Conservation (phyloP, 768 basidiomycete genomes). For the Rhodocollybia butyracea region DNA sequence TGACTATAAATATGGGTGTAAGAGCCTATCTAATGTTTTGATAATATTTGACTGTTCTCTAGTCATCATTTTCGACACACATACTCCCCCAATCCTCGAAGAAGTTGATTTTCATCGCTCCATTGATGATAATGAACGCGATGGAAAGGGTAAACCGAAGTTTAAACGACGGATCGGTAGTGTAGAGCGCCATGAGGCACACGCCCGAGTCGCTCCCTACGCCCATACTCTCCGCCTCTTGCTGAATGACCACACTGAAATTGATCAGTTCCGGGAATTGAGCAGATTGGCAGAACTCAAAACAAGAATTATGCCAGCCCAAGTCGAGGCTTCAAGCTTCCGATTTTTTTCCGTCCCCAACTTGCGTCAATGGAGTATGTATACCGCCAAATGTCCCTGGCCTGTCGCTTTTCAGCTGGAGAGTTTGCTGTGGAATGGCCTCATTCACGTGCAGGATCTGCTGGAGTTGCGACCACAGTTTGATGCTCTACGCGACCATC, state of each 20-base stretch:
- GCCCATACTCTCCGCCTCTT: constrained; percentile 68
- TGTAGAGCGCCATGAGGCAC: constrained; percentile 47
- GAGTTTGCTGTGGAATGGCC: constrained; percentile 58
- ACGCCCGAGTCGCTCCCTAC: constrained; percentile 61
- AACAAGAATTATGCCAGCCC: constrained; percentile 28
- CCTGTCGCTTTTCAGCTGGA: constrained; percentile 76
- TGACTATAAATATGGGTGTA: constrained; percentile 62
- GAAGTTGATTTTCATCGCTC: constrained; percentile 54
- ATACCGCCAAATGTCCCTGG: constrained; percentile 54
- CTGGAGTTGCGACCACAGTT: constrained; percentile 41
- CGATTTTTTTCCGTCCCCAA: constrained; percentile 49
- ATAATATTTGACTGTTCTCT: constrained; percentile 14
- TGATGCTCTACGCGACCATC: constrained; percentile 31
- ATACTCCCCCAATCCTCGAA: constrained; percentile 65
- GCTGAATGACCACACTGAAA: constrained; percentile 43
- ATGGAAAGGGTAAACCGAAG: constrained; percentile 40
- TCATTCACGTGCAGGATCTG: constrained; percentile 61
- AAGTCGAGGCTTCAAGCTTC: constrained; percentile 47
- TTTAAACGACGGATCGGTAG: constrained; percentile 52
- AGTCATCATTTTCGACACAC: constrained; percentile 70
- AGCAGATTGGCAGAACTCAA: constrained; percentile 47
- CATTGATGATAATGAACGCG: constrained; percentile 34
- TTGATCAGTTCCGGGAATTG: constrained; percentile 49
- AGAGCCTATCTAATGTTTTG: constrained; percentile 18
- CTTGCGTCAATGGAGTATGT: constrained; percentile 42